phyloP scores from a whole-genome alignment of 257 asterid genomes.

The Solanum megistacrolobum region DNA sequence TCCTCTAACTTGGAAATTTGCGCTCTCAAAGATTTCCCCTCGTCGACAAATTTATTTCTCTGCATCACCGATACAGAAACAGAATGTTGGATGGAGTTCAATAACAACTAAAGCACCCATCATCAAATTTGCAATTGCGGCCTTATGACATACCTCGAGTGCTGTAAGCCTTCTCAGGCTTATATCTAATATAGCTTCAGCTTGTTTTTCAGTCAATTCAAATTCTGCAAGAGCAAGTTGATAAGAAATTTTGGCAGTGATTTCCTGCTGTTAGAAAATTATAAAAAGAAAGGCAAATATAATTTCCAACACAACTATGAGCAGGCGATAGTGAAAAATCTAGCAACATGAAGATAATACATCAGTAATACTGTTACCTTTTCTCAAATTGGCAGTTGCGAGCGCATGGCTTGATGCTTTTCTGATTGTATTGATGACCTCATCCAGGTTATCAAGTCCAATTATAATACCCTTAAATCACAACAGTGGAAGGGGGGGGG shows the following conservation, averaged over 20 bases:
- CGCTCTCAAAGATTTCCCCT: constrained; percentile 56
- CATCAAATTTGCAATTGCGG: background rate
- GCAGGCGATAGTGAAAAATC: background rate
- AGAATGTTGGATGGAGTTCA: background rate
- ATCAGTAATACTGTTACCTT: constrained; percentile 34
- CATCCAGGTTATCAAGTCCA: constrained; percentile 88
- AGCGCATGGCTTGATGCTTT: constrained; percentile 60
- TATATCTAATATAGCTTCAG: constrained; percentile 91
- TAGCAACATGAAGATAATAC: background rate
- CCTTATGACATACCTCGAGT: constrained; percentile 55
- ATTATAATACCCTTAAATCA: constrained; percentile 59
- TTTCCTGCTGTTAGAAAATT: background rate
- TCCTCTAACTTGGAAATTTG: constrained; percentile 73
- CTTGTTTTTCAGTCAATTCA: constrained; percentile 81
- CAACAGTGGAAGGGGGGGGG: background rate
- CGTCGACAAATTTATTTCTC: constrained; percentile 90
- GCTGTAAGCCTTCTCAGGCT: constrained; percentile 87
- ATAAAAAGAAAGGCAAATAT: background rate
- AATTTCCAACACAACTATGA: background rate
- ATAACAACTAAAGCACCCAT: constrained; percentile 2
- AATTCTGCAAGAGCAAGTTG: constrained; percentile 47
- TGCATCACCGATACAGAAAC: constrained; percentile 17
- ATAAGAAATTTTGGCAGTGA: background rate
- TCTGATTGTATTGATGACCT: constrained; percentile 56
- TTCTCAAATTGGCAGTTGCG: constrained; percentile 56